These are phyloP conservation scores for Tilletia caries DNA, from an alignment of 1,284 basidiomycete species.

Conservation along the genomic window DNA sequence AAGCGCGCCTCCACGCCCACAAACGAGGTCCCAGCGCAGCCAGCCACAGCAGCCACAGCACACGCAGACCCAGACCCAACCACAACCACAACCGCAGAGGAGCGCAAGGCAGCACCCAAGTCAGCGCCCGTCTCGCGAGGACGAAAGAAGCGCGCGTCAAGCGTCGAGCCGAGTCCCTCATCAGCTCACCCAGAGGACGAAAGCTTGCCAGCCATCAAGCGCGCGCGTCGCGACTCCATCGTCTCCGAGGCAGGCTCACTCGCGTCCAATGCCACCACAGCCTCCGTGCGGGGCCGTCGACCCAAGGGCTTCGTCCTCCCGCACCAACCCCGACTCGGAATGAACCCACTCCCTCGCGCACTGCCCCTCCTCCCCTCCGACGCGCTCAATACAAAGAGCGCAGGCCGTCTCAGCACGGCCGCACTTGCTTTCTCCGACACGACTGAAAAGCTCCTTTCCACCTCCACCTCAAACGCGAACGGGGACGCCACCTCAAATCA, in stretches of 20 bases:
- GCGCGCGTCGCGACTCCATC: not conserved
- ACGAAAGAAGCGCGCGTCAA: not conserved
- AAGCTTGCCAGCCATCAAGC: not conserved
- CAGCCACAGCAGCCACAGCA: not conserved
- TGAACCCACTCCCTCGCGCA: constrained; percentile 2
- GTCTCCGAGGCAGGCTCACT: not conserved
- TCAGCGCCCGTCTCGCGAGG: not conserved
- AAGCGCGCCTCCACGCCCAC: not conserved
- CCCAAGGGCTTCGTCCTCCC: not conserved
- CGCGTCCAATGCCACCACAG: not conserved
- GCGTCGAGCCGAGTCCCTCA: not conserved
- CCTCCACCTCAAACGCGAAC: not conserved
- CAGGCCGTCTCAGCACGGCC: not conserved
- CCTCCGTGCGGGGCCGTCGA: not conserved
- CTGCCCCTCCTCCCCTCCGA: not conserved
- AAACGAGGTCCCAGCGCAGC: not conserved
- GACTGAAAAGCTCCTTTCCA: not conserved
- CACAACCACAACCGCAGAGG: too few species aligned
- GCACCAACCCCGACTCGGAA: not conserved
- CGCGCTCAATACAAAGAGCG: not conserved
- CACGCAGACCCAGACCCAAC: too few species aligned
- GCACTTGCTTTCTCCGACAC: not conserved
- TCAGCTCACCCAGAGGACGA: too few species aligned
- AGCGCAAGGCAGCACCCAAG: not conserved
- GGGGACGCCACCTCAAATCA: constrained; percentile 6